Percentiles rank a stretch among this genome's conserved stretches.
Evolutionary conservation across 805 yeast species (phyloP).

Genomic region (Metschnikowia picachoensis): DNA sequence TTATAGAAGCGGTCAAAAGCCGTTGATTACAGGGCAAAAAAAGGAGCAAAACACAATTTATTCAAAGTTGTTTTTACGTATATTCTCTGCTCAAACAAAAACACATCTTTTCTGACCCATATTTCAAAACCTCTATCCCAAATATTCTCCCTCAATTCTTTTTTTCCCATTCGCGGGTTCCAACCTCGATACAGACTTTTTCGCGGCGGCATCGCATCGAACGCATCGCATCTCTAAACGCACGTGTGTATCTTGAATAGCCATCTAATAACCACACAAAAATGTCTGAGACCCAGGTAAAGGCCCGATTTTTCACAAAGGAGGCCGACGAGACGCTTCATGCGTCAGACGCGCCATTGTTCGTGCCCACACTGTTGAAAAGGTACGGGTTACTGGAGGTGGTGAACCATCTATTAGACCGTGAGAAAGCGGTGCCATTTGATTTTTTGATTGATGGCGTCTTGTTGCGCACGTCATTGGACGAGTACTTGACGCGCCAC

Average conservation of each 20-base stretch:
- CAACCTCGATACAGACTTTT: neutral
- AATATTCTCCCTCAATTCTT: neutral
- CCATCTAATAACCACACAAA: constrained; percentile 1
- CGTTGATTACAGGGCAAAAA: too few relatives aligned
- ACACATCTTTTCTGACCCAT: too few relatives aligned
- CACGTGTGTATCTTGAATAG: neutral
- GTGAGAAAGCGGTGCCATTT: constrained; percentile 71
- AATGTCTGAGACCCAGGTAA: constrained; percentile 54
- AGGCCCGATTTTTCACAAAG: constrained; percentile 79
- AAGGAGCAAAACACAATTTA: too few relatives aligned
- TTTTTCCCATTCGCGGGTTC: neutral
- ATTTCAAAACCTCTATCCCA: too few relatives aligned
- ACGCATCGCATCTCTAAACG: constrained; percentile 6
- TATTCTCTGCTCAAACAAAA: too few relatives aligned
- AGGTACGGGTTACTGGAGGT: constrained; percentile 93
- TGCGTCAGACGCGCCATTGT: constrained; percentile 74
- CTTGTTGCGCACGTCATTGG: constrained; percentile 70
- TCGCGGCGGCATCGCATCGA: constrained; percentile 4
- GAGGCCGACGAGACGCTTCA: constrained; percentile 73
- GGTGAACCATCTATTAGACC: constrained; percentile 79
- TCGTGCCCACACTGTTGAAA: constrained; percentile 80
- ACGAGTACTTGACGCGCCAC: constrained; percentile 69
- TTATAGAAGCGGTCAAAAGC: too few relatives aligned
- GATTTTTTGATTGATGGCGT: constrained; percentile 89
- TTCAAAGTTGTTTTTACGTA: too few relatives aligned